Percentiles rank a stretch among this genome's conserved stretches.
Conservation (phyloP, 108 stramenopile genomes). For the Aurantiochytrium sp. region DNA sequence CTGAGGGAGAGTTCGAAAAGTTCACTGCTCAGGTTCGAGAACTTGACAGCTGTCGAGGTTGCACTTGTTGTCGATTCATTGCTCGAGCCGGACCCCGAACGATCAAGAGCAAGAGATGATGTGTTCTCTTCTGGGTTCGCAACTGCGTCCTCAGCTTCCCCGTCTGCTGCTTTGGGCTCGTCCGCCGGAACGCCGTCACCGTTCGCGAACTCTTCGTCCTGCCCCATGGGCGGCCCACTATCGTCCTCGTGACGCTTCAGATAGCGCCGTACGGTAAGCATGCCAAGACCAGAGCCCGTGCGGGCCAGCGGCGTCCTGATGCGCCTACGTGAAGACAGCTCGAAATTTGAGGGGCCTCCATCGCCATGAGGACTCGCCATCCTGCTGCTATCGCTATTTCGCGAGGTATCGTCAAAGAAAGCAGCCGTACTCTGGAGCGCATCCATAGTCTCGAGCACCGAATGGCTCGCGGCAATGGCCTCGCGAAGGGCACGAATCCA, state of each 20-base stretch:
- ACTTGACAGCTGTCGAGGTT: too few relatives aligned
- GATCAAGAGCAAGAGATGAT: too few relatives aligned
- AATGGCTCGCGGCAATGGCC: background rate
- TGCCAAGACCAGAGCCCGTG: background rate
- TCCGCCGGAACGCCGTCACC: background rate
- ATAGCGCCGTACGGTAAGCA: background rate
- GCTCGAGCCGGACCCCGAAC: too few relatives aligned
- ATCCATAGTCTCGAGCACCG: background rate
- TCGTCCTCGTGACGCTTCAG: background rate
- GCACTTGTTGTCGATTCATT: too few relatives aligned
- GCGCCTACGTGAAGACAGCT: too few relatives aligned
- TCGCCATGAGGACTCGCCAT: too few relatives aligned
- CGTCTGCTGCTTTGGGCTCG: too few relatives aligned
- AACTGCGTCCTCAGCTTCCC: too few relatives aligned
- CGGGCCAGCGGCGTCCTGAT: too few relatives aligned
- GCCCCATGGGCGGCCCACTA: background rate
- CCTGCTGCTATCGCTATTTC: too few relatives aligned
- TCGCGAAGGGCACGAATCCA: background rate
- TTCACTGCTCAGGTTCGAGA: background rate
- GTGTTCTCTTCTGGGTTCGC: too few relatives aligned
- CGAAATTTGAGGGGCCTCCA: too few relatives aligned
- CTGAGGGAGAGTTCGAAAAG: background rate
- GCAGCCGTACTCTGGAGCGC: background rate
- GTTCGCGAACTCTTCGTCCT: background rate
- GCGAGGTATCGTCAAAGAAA: background rate